Base-by-base conservation (phyloP, 2,329 filamentous ascomycete species). In the Orbilia brochopaga region DNA sequence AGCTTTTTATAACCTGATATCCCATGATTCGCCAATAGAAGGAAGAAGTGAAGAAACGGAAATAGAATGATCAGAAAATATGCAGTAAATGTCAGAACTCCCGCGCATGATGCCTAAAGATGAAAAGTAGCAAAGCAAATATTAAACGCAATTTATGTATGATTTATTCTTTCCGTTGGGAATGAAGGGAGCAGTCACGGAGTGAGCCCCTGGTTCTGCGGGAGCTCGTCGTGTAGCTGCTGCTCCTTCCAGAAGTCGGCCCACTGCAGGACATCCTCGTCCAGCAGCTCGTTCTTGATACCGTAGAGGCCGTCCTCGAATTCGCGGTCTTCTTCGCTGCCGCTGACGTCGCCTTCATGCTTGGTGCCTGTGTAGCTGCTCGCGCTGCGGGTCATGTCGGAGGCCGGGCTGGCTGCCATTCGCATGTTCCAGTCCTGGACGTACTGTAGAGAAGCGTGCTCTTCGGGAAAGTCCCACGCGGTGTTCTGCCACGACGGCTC, bases 311-410 rank as follows among this genome's bases (percentile, higher is more conserved):
- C 60, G 52, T 72, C 67, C 61, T 72, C 67, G 44, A 72, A 72
- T 55, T 72, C 67, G 67, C 67, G 67, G 56, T 72, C 67, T 42
- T 72, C 67, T 30, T 72, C 67, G 55, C 67, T 59, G n/a, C 67
- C 67, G 56, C 67, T 72, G 32, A 65, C 35, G 56, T 72, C 67
- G 27, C 67, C 60, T 53, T 72, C 67, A 32, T 65, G 67, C 27
- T 72, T 72, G 50, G 60, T 50, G n/a, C 50, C 50, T 15, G 67
- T 35, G 55, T 72, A 72, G 55, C 67, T 72, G 67, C 67, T 72
- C 6, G 56, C 67, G 51, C 67, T 72, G 51, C 67, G 67, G 35
- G 67, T 72, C 67, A 72, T 72, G 37, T 72, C 67, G 27, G 67
- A 72, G 24, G 67, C 67, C 1, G 67, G 67, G 56, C 67, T 72